Conservation (phyloP, 139 green algal genomes). For the Coccomyxa sp. region DNA sequence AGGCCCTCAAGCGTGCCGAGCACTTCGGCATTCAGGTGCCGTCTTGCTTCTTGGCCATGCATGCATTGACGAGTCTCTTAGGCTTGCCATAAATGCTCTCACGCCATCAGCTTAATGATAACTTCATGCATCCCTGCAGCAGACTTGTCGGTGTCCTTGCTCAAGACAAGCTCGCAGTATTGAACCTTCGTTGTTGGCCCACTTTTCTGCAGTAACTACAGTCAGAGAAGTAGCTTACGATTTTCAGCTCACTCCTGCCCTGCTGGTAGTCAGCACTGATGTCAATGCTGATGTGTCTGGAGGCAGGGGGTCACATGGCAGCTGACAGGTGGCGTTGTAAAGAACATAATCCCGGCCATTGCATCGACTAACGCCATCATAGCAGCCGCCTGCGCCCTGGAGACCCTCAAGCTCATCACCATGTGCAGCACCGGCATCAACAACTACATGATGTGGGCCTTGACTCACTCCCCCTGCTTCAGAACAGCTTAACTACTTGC, state of each 20-base stretch:
- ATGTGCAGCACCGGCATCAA: conserved; percentile 77
- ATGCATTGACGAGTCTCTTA: neutral
- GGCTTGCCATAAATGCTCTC: too few species aligned
- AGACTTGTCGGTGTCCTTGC: too few species aligned
- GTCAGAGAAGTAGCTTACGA: too few species aligned
- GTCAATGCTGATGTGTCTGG: conserved; percentile 23
- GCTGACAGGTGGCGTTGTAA: conserved; percentile 92
- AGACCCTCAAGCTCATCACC: conserved; percentile 94
- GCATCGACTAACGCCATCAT: conserved; percentile 98
- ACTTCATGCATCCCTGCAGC: too few species aligned
- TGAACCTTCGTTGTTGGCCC: too few species aligned
- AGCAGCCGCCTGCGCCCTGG: conserved; percentile 82
- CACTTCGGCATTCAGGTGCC: conserved; percentile 85
- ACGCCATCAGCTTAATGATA: too few species aligned
- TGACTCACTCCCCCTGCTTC: neutral
- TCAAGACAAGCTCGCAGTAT: too few species aligned
- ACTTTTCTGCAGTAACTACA: too few species aligned
- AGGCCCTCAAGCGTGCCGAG: conserved; percentile 67
- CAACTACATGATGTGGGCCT: conserved; percentile 97
- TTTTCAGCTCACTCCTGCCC: too few species aligned
- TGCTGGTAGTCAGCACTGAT: neutral
- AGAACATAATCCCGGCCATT: conserved; percentile 99
- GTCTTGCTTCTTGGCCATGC: neutral
- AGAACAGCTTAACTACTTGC: neutral
- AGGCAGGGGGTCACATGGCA: conserved; percentile 80